A percentile compares a stretch with the other conserved stretches of the same genome.
phyloP scores from a whole-genome alignment of 305 asterid species.

The Solanum chacoense region DNA sequence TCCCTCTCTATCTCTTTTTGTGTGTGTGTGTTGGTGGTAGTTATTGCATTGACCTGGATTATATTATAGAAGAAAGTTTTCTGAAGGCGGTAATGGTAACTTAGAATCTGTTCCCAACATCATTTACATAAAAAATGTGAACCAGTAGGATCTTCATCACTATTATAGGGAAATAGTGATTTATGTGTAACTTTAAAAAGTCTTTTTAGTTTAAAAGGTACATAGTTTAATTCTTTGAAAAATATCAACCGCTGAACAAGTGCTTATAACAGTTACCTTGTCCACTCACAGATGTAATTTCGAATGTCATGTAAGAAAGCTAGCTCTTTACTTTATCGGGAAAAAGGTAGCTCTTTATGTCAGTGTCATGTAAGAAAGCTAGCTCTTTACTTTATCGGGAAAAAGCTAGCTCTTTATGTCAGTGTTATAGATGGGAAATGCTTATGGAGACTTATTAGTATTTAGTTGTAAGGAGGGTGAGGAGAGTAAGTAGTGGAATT shows the following conservation, averaged over 20 bases:
- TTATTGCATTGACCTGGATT: background rate
- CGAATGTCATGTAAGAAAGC: background rate
- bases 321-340: background rate
- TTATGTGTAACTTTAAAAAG: background rate
- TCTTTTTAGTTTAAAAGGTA: background rate
- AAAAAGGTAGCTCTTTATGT: background rate
- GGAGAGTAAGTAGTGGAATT: background rate
- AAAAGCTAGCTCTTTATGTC: background rate
- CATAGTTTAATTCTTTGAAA: background rate
- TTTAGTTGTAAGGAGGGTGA: background rate
- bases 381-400: background rate
- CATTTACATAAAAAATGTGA: background rate
- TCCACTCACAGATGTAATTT: background rate
- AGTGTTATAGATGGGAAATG: background rate
- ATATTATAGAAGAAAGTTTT: background rate
- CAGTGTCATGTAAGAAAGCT: background rate
- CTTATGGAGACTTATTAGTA: background rate
- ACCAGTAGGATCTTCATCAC: background rate
- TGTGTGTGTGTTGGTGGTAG: background rate
- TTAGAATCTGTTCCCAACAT: background rate
- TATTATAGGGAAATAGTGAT: background rate
- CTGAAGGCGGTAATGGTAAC: background rate
- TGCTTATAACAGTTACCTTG: background rate
- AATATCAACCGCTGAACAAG: background rate
- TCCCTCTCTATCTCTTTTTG: background rate